Evolutionary conservation across 139 green algal genomes (phyloP), one percentile per base, ranked within the genome.

Genomic region (Coelastrella sp.): DNA sequence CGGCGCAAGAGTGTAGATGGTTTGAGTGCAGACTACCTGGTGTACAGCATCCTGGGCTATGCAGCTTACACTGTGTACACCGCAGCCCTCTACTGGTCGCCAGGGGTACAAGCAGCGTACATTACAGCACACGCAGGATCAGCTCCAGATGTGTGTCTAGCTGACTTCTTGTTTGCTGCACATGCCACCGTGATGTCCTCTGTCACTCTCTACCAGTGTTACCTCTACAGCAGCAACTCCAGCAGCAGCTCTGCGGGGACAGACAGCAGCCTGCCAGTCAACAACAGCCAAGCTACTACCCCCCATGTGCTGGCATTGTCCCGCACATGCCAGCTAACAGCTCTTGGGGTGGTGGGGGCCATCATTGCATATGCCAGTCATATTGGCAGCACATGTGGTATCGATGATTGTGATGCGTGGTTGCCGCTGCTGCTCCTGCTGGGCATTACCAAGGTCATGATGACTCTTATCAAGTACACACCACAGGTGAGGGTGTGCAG

Each of bases 381-480:
- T 20, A 65, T 91, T 6, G 58, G 78, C 65, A 86, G 35, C 49
- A 91, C 78, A 8, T 91, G 87, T 61, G 87, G 70, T n/a, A 7
- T 70, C 15, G 24, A 59, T 4, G 78, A 91, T 66, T 91, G 87
- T 59, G 78, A 74, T 35, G 65, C 87, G 7, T 91, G 87, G 87
- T 63, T 91, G 78, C 87, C 87, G 61, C 35, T 91, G 87, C 78
- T 91, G 78, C 58, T 70, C 19, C 27, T 82, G 24, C 78, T 91
- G 35, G 87, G 87, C 78, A 56, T 8, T 20, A 73, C 56, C 22
- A 91, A 91, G 78, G 79, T 96, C 70, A 81, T 72, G 5, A 89
- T 95, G 25, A 95, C 88, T 12, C 78, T 96, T 35, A 92, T 96
- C 60, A 96, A 96, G 89, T 97, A 96, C 79, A 94, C 94, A 14